Conservation (phyloP, 768 basidiomycete genomes). For the Leucocoprinus sp. region DNA sequence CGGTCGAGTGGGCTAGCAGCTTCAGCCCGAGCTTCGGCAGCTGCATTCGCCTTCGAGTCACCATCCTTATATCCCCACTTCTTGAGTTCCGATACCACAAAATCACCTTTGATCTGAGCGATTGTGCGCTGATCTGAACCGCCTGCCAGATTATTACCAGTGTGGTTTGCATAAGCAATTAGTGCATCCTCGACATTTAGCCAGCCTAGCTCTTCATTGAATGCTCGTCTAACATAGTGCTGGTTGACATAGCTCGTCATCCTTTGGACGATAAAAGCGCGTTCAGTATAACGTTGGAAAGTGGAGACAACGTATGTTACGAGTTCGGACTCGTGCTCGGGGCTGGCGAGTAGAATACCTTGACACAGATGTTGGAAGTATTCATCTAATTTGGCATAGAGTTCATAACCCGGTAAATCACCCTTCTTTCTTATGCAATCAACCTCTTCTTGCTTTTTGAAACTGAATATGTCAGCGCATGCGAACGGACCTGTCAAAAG, state of each 20-base stretch:
- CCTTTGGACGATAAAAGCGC: constrained; percentile 60
- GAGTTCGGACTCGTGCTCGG: constrained; percentile 57
- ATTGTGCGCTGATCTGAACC: constrained; percentile 48
- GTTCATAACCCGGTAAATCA: constrained; percentile 35
- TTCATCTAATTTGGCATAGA: constrained; percentile 67
- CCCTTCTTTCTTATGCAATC: constrained; percentile 10
- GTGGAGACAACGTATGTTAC: constrained; percentile 64
- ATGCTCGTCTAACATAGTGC: constrained; percentile 66
- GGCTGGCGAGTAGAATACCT: constrained; percentile 55
- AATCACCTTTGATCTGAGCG: constrained; percentile 49
- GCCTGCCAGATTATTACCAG: constrained; percentile 43
- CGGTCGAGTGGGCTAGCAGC: constrained; percentile 64
- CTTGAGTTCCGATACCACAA: constrained; percentile 51
- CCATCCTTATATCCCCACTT: constrained; percentile 63
- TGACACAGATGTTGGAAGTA: constrained; percentile 56
- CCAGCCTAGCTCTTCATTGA: constrained; percentile 78
- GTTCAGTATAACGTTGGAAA: constrained; percentile 63
- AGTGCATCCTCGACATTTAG: constrained; percentile 58
- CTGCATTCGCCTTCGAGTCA: constrained; percentile 36
- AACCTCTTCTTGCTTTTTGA: constrained; percentile 39
- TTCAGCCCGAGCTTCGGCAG: constrained; percentile 66
- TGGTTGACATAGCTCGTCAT: constrained; percentile 75
- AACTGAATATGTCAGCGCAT: constrained; percentile 22
- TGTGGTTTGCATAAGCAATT: not conserved
- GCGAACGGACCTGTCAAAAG: constrained; percentile 12